Evolutionary conservation across 495 filamentous ascomycete species (phyloP), one percentile per base, ranked within the genome.

Genomic region (Lichina pygmaea): DNA sequence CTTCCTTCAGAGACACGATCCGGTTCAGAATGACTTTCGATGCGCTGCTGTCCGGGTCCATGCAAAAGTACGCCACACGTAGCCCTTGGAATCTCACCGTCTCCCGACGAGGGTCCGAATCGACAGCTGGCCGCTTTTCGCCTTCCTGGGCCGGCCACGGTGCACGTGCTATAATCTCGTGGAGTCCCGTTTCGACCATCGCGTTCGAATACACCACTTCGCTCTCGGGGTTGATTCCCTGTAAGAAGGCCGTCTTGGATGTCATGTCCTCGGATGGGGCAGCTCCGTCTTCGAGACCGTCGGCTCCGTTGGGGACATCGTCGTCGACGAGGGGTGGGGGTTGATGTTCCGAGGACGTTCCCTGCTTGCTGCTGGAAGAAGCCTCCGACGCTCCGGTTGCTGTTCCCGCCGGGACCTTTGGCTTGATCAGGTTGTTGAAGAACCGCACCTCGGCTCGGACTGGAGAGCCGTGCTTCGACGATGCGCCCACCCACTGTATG

Each of bases 1-100:
- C 84, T 60, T 95, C 86, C 66, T 93, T 94, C 51, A 97, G 63
- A 38, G 76, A 78, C 34, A 94, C 86, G 54, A 97, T 94, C 38
- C 82, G 70, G 62, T 94, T 97, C 31, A 97, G 60, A 46, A 95
- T 72, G 42, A 93, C 60, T 54, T 73, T 78, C 33, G 77, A 77
- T 33, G 72, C 71, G 3, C 68, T 78, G n/a, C 69, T 74, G 53
- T 93, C 86, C 7, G 67, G 69, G 57, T 97, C 89, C 55, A 93
- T 58, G 34, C 62, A 62, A 68, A 85, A 94, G 57, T 94, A 97
- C 10, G 74, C 89, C 43, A 86, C 76, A 15, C 91, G 70, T 70
- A 94, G 72, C 10, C 72, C 89, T 63, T 97, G 91, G 68, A 97
- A 97, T 15, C 91, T 66, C 1, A 93, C 77, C 42, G 70, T 76